Base-by-base conservation (phyloP, 345 rosid genomes). In the Bruguiera sexangula region DNA sequence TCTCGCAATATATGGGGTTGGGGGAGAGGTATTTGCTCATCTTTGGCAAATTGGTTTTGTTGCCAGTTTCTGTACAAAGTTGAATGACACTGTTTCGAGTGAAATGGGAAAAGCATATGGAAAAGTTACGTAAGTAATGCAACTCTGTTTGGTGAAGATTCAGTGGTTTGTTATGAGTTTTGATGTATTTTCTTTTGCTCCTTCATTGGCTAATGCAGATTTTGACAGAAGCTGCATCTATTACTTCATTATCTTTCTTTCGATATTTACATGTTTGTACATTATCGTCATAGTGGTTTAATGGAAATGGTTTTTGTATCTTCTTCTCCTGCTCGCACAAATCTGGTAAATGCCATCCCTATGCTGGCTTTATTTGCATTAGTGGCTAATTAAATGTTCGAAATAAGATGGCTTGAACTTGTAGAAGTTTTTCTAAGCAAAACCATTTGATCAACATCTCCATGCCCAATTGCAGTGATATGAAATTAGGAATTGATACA, bases 51-150 rank as follows among this genome's bases (percentile, higher is more conserved):
- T 95, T 31, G 99, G 99, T 2, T 95, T 95, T 73, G 86, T 90
- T 60, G 93, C 99, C 66, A 90, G 96, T 70, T 95, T 90, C 87
- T 95, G 99, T 75, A 95, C 99, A 48, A 95, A 95, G 85, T 83
- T 95, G 75, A 92, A 89, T 46, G 99, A 95, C 73, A 95, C 98
- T 0, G 97, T 90, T 60, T 92, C 99, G 0, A 88, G 98, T 63
- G 99, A 95, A 86, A 90, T 95, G 34, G 99, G 99, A 37, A 95
- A 95, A 81, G 99, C 98, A 60, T 95, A 83, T 75, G 99, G 99
- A 21, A 92, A 88, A 81, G 90, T 84, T 20, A 95, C 98, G 99
- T 95, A 79, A 88, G 97, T 80, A 43, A 67, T 39, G 6, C 69
- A 22, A 37, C 22, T 71, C 59, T 72, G 1, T 26, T 66, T 50